Evolutionary conservation across 345 rosid species (phyloP), one percentile per base, ranked within the genome.

Genomic region (Sisymbrium altissimum): DNA sequence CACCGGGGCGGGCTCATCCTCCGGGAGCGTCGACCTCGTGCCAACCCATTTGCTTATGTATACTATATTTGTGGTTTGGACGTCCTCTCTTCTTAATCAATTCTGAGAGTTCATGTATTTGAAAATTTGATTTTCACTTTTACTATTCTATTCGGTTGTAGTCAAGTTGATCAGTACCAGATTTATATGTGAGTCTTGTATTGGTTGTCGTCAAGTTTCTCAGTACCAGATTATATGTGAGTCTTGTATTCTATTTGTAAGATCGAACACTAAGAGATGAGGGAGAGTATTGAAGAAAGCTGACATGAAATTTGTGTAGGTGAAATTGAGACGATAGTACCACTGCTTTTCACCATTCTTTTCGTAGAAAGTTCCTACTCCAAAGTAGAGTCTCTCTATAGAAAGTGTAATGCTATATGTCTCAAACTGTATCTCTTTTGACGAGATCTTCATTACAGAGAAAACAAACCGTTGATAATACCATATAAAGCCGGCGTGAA

Each of bases 191-290:
- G 32, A 57, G 41, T 44, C 36, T 3, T 52, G 40, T n/a, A n/a
- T n/a, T n/a, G n/a, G n/a, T n/a, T n/a, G n/a, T n/a, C n/a, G n/a
- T n/a, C n/a, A n/a, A n/a, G n/a, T n/a, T n/a, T n/a, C n/a, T n/a
- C n/a, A n/a, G n/a, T n/a, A n/a, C n/a, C n/a, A n/a, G n/a, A n/a
- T n/a, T n/a, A n/a, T n/a, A n/a, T n/a, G n/a, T n/a, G n/a, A n/a
- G n/a, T n/a, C n/a, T n/a, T n/a, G n/a, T n/a, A n/a, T n/a, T n/a
- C n/a, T n/a, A n/a, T n/a, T n/a, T n/a, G n/a, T n/a, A 89, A 17
- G 88, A 88, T 45, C 84, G 83, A 43, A 63, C 73, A 0, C 52
- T 30, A 35, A 87, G 75, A 76, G 89, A 86, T 25, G 83, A 73
- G 74, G 33, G 82, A 6, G 94, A 94, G 44, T 82, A 82, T 30